Evolutionary conservation across 2,329 filamentous ascomycete species (phyloP).

Genomic region (Lizonia empirigonia): DNA sequence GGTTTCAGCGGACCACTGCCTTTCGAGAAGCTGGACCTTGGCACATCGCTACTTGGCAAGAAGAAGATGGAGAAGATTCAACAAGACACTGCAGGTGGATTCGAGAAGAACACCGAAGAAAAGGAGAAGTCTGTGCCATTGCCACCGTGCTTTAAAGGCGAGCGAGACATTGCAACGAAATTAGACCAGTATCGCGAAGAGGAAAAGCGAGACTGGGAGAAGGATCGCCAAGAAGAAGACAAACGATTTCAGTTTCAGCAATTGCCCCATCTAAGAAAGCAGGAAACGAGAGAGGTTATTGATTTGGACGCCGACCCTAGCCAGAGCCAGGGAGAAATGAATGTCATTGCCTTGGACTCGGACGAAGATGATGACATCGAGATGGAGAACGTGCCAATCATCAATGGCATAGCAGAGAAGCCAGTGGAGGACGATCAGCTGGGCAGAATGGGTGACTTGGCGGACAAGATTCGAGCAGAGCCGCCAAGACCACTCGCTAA

Average conservation of each 20-base stretch:
- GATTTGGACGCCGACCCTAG: conserved; percentile 53
- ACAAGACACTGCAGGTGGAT: conserved; percentile 66
- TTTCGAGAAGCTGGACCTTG: conserved; percentile 80
- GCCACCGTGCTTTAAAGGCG: conserved; percentile 74
- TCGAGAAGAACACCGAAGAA: conserved; percentile 58
- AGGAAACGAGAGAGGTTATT: conserved; percentile 57
- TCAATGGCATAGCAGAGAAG: conserved; percentile 30
- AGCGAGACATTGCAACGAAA: conserved; percentile 59
- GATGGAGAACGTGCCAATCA: conserved; percentile 41
- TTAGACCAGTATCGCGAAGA: conserved; percentile 57
- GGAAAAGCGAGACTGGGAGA: conserved; percentile 58
- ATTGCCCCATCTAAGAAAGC: conserved; percentile 61
- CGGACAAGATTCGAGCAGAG: conserved; percentile 51
- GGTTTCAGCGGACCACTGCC: conserved; percentile 80
- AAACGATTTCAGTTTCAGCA: conserved; percentile 69
- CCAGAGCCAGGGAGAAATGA: conserved; percentile 53
- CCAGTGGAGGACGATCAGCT: conserved; percentile 36
- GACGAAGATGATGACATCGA: conserved; percentile 58
- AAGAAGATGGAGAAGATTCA: conserved; percentile 60
- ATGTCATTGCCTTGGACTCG: conserved; percentile 67
- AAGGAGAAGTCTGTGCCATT: conserved; percentile 62
- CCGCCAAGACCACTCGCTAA: conserved; percentile 44
- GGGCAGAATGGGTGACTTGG: conserved; percentile 53
- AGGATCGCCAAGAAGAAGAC: conserved; percentile 60
- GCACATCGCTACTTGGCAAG: conserved; percentile 62